Percentiles rank a stretch among this genome's conserved stretches.
These are phyloP conservation scores for Phoenix roebelenii DNA, from an alignment of 176 grass and related monocot species.

Conservation along the genomic window DNA sequence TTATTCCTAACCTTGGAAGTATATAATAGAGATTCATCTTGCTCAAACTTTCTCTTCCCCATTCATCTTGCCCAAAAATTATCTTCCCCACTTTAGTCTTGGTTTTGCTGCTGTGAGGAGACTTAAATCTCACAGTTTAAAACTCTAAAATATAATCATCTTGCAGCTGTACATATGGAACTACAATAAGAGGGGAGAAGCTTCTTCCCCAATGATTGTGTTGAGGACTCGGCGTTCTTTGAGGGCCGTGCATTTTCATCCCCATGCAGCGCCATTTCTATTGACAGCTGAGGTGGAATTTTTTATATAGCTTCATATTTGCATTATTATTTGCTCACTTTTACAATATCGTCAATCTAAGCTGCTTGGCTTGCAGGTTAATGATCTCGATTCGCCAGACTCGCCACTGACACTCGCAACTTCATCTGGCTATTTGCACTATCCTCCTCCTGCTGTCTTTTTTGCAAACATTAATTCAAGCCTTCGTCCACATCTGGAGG, in stretches of 20 bases:
- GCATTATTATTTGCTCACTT: constrained; percentile 8
- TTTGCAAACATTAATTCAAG: constrained; percentile 60
- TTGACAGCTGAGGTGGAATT: constrained; percentile 82
- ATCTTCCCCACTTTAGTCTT: constrained; percentile 3
- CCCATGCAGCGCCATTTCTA: constrained; percentile 81
- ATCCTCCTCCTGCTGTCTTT: constrained; percentile 55
- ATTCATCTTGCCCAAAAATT: background rate
- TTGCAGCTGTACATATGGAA: constrained; percentile 94
- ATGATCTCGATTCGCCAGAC: constrained; percentile 84
- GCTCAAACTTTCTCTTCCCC: background rate
- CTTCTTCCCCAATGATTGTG: constrained; percentile 57
- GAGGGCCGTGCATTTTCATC: constrained; percentile 99
- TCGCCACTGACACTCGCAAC: constrained; percentile 70
- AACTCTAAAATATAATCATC: constrained; percentile 11
- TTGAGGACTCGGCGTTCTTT: constrained; percentile 87
- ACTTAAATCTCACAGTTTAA: constrained; percentile 14
- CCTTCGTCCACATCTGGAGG: constrained; percentile 36
- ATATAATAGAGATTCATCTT: background rate
- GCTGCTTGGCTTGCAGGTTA: constrained; percentile 50
- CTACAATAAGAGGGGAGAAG: constrained; percentile 71
- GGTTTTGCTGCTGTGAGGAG: constrained; percentile 13
- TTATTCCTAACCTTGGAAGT: background rate
- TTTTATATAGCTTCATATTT: constrained; percentile 14
- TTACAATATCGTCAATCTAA: background rate
- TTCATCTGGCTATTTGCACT: constrained; percentile 87